A percentile compares a stretch with the other conserved stretches of the same genome.
Conservation (phyloP, 1,284 basidiomycete genomes). For the Trametes polyzona region DNA sequence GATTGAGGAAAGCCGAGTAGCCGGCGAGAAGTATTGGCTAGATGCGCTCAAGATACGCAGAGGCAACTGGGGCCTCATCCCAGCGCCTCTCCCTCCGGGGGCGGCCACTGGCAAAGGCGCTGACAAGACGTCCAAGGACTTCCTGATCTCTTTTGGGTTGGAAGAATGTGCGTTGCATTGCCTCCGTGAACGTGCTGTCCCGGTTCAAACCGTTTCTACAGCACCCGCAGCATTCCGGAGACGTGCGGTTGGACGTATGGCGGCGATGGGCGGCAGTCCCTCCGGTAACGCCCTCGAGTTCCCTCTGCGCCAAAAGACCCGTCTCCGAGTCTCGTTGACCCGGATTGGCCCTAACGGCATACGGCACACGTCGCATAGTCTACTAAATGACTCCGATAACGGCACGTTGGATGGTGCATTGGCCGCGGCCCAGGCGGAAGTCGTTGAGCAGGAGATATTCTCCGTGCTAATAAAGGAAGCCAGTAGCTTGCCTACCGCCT, state of each 20-base stretch:
- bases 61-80: constrained; percentile 76
- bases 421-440: constrained; percentile 64
- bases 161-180: constrained; percentile 63
- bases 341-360: constrained; percentile 40
- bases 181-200: constrained; percentile 1
- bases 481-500: constrained; percentile 68
- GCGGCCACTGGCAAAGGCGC: constrained; percentile 70
- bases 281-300: constrained; percentile 56
- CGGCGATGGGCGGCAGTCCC: constrained; percentile 44
- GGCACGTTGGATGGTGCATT: constrained; percentile 54
- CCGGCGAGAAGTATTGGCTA: constrained; percentile 75
- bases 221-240: constrained; percentile 65
- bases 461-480: constrained; percentile 71
- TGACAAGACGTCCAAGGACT: constrained; percentile 78
- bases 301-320: constrained; percentile 60
- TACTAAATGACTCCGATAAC: constrained; percentile 36
- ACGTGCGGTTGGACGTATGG: constrained; percentile 68
- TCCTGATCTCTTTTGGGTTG: constrained; percentile 74
- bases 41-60: constrained; percentile 75
- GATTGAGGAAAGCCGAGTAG: constrained; percentile 63
- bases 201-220: constrained; percentile 34
- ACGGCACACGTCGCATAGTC: constrained; percentile 43
- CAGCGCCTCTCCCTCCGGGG: constrained; percentile 73
- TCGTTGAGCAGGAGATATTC: constrained; percentile 81
- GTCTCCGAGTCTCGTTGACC: constrained; percentile 59